Evolutionary conservation across 2,329 filamentous ascomycete species (phyloP).

Genomic region (Xylaria hypoxylon): DNA sequence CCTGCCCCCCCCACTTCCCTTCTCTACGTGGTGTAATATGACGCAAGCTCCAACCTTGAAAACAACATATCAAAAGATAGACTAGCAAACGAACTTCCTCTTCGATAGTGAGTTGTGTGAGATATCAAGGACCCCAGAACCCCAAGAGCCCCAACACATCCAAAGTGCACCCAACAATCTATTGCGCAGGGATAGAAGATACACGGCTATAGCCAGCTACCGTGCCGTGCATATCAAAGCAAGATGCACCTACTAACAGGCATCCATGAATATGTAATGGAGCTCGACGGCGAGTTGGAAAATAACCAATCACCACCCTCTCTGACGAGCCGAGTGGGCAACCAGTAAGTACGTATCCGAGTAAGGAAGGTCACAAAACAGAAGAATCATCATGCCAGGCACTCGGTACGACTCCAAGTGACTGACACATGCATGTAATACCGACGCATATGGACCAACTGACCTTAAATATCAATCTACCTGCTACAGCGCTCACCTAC

Average conservation of each 20-base stretch:
- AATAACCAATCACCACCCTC: not conserved
- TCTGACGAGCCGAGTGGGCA: too few species aligned
- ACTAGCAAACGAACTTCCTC: not conserved
- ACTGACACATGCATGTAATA: conserved; percentile 4
- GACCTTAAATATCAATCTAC: not conserved
- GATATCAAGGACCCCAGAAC: not conserved
- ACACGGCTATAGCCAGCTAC: not conserved
- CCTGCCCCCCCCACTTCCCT: not conserved
- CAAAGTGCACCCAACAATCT: not conserved
- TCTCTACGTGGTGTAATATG: conserved; percentile 1
- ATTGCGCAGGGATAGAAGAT: not conserved
- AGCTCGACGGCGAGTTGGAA: not conserved
- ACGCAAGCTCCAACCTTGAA: not conserved
- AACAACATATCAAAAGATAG: not conserved
- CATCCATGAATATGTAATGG: not conserved
- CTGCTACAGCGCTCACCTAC: not conserved
- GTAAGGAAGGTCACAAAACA: conserved; percentile 24
- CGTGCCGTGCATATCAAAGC: not conserved
- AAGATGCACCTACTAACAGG: not conserved
- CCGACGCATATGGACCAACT: not conserved
- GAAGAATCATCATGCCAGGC: conserved; percentile 29
- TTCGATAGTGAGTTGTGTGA: not conserved
- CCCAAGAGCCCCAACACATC: not conserved
- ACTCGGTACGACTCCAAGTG: conserved; percentile 15
- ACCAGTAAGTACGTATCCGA: conserved; percentile 10